Evolutionary conservation across 768 basidiomycete species (phyloP).

Genomic region (Rhodotorula babjevae): DNA sequence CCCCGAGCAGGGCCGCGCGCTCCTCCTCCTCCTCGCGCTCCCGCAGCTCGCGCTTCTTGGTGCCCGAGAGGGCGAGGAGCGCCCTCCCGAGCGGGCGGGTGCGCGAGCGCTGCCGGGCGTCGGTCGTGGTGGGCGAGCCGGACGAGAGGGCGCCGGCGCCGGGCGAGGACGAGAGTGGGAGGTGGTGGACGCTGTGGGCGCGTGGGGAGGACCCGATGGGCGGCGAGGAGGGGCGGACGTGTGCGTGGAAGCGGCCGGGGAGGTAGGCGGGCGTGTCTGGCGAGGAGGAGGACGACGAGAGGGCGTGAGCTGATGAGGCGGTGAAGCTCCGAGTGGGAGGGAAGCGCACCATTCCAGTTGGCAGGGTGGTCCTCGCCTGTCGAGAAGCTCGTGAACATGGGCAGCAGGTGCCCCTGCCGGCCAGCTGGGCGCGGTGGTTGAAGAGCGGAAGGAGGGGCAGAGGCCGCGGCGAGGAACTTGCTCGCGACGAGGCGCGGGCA

Average conservation of each 20-base stretch:
- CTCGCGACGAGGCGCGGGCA: background rate
- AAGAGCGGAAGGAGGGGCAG: background rate
- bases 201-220: background rate
- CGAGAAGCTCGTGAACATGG: constrained; percentile 25
- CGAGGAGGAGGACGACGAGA: too few species aligned
- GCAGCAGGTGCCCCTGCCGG: background rate
- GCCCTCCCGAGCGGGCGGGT: background rate
- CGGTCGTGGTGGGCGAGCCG: background rate
- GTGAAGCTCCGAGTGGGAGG: background rate
- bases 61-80: background rate
- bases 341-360: constrained; percentile 14
- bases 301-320: background rate
- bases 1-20: background rate
- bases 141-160: background rate
- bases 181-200: background rate
- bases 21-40: background rate
- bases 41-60: background rate
- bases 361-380: constrained; percentile 9
- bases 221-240: background rate
- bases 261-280: constrained; percentile 14
- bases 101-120: background rate
- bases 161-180: background rate
- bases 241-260: constrained; percentile 37
- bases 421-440: background rate
- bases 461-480: background rate